Conservation (phyloP, 2,329 filamentous ascomycete genomes). For the Neonectria punicea region DNA sequence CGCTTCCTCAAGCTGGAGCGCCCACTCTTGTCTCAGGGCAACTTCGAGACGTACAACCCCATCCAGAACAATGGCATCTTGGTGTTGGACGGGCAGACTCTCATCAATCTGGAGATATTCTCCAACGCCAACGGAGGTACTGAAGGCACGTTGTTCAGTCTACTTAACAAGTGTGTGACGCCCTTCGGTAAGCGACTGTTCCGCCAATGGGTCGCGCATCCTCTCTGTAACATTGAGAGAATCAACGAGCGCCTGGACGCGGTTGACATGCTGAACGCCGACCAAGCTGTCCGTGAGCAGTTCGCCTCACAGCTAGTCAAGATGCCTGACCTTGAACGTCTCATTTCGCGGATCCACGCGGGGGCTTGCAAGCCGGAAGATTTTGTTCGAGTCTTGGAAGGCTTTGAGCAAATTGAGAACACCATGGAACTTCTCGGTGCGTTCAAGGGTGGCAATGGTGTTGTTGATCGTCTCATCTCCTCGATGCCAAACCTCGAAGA, state of each 20-base stretch:
- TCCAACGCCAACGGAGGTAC: constrained; percentile 88
- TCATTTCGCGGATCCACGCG: constrained; percentile 95
- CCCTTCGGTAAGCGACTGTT: constrained; percentile 97
- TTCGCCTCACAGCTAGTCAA: constrained; percentile 90
- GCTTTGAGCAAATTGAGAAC: constrained; percentile 97
- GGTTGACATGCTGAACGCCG: constrained; percentile 90
- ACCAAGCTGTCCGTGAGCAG: constrained; percentile 81
- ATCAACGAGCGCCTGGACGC: constrained; percentile 96
- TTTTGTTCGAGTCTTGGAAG: constrained; percentile 92
- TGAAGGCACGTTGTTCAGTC: constrained; percentile 88
- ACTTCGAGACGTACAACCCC: constrained; percentile 91
- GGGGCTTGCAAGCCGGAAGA: constrained; percentile 90
- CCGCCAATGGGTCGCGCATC: constrained; percentile 97
- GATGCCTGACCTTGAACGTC: constrained; percentile 91
- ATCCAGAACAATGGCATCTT: constrained; percentile 91
- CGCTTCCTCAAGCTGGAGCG: constrained; percentile 88
- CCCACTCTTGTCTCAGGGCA: constrained; percentile 86
- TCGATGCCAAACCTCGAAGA: constrained; percentile 86
- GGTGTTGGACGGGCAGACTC: constrained; percentile 92
- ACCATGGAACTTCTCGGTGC: constrained; percentile 83
- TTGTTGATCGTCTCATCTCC: constrained; percentile 84
- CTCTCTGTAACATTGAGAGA: constrained; percentile 83
- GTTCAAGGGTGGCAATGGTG: constrained; percentile 79
- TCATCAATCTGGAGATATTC: constrained; percentile 98
- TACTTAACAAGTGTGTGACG: constrained; percentile 94